phyloP scores from a whole-genome alignment of 192 early-diverging fungal genomes.

The Backusella luteola region DNA sequence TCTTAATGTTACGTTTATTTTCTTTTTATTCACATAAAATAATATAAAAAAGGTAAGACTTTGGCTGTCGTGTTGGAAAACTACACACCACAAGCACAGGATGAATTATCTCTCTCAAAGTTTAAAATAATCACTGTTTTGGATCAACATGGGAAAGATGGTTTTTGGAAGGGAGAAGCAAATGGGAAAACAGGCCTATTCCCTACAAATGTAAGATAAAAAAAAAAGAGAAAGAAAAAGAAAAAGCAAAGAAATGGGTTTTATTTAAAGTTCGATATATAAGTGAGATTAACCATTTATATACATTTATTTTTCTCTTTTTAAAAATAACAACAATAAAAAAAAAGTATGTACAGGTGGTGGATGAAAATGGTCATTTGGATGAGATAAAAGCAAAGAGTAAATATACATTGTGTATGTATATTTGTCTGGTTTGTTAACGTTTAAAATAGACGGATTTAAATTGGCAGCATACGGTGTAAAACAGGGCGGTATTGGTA shows the following conservation, averaged over 20 bases:
- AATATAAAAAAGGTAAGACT: neutral
- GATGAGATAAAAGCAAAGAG: conserved; percentile 16
- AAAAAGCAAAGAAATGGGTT: neutral
- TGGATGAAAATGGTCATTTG: neutral
- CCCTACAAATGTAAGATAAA: conserved; percentile 53
- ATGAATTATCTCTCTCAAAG: conserved; percentile 63
- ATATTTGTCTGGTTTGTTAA: neutral
- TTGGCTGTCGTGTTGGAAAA: conserved; percentile 65
- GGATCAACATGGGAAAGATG: conserved; percentile 52
- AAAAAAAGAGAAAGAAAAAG: neutral
- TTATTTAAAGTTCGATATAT: neutral
- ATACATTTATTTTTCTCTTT: neutral
- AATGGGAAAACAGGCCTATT: conserved; percentile 66
- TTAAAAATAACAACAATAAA: neutral
- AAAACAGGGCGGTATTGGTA: conserved; percentile 73
- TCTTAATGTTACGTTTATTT: neutral
- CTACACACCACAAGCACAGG: conserved; percentile 59
- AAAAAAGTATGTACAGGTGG: conserved; percentile 7
- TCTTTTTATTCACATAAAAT: neutral
- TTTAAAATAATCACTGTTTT: conserved; percentile 67
- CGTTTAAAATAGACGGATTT: conserved; percentile 33
- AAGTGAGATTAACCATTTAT: neutral
- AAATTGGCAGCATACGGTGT: conserved; percentile 76
- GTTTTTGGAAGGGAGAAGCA: conserved; percentile 70
- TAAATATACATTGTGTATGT: neutral